phyloP scores from a whole-genome alignment of 257 asterid species.

The Thymus quinquecostatus region DNA sequence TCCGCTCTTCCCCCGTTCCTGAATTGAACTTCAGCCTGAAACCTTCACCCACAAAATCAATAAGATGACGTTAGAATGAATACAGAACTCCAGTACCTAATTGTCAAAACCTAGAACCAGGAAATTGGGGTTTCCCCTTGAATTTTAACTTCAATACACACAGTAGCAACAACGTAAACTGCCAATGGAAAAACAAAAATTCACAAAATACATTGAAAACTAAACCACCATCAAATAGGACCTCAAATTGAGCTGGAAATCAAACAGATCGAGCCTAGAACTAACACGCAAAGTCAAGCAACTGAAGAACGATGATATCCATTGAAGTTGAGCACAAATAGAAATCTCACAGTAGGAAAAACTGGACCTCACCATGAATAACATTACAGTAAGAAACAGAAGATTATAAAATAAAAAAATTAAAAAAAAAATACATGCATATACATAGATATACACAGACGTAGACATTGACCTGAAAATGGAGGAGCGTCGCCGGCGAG shows the following conservation, averaged over 20 bases:
- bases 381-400: not conserved
- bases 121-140: not conserved
- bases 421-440: not conserved
- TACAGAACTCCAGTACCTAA: not conserved
- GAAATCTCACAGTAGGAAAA: not conserved
- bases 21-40: conserved; percentile 23
- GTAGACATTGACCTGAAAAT: conserved; percentile 15
- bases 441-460: not conserved
- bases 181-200: not conserved
- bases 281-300: not conserved
- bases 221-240: conserved; percentile 8
- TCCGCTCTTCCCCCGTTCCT: conserved; percentile 28
- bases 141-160: not conserved
- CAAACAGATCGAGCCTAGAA: conserved; percentile 24
- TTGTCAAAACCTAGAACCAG: not conserved
- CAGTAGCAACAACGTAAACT: not conserved
- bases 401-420: too few relatives aligned
- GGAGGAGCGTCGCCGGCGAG: not conserved
- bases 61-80: not conserved
- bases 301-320: not conserved
- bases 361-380: conserved; percentile 11
- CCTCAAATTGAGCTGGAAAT: conserved; percentile 9
- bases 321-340: not conserved
- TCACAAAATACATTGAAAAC: not conserved
- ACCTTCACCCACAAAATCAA: conserved; percentile 33